These are phyloP conservation scores for Paraurostyla sp. DNA, from an alignment of 73 alveolate species.

Conservation along the genomic window DNA sequence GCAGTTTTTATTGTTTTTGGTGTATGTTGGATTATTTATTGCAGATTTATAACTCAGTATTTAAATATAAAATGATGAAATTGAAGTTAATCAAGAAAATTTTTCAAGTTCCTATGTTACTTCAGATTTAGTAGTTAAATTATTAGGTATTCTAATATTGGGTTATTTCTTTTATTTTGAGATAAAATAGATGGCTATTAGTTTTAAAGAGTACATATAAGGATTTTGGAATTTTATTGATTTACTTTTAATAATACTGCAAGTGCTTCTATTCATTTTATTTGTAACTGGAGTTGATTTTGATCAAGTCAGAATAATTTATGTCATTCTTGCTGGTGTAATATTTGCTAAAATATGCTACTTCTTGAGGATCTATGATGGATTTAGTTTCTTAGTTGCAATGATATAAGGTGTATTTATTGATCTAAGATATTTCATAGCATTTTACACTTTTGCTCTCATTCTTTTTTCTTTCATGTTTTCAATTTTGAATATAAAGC, in stretches of 20 bases:
- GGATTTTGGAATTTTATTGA: neutral
- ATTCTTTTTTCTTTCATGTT: neutral
- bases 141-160: neutral
- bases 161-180: neutral
- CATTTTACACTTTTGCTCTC: neutral
- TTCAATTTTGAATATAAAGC: neutral
- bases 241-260: neutral
- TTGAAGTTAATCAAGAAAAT: neutral
- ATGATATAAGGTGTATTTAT: neutral
- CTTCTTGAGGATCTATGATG: slow-evolving; percentile 42
- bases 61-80: neutral
- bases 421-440: neutral
- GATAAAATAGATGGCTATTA: too few relatives aligned
- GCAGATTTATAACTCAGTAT: neutral
- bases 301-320: neutral
- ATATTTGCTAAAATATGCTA: neutral
- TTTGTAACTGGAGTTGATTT: neutral
- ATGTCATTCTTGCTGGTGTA: neutral
- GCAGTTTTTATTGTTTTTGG: neutral
- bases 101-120: neutral
- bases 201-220: neutral
- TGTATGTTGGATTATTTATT: neutral
- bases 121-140: too few relatives aligned
- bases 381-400: slow-evolving; percentile 19
- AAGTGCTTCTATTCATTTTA: neutral